These are phyloP conservation scores for Botrytis porri DNA, from an alignment of 2,329 filamentous ascomycete genomes.

Conservation along the genomic window DNA sequence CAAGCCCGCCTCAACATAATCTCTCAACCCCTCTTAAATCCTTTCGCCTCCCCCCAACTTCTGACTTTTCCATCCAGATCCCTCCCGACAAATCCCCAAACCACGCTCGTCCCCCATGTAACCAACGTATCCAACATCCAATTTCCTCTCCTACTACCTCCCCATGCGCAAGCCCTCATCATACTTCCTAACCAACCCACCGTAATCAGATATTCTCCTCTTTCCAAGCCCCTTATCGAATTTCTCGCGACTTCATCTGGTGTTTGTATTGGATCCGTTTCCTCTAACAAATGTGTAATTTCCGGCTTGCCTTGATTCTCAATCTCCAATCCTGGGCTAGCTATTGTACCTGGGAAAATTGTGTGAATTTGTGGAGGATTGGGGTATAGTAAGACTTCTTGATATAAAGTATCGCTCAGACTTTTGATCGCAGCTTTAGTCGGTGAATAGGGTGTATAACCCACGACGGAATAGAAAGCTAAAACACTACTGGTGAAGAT, in stretches of 20 bases:
- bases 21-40: slow-evolving; percentile 49
- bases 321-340: slow-evolving; percentile 67
- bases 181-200: slow-evolving; percentile 69
- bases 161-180: slow-evolving; percentile 63
- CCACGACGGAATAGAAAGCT: slow-evolving; percentile 73
- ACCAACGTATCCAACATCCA: slow-evolving; percentile 59
- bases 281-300: slow-evolving; percentile 76
- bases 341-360: slow-evolving; percentile 81
- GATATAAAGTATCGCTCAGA: slow-evolving; percentile 76
- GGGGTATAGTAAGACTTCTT: slow-evolving; percentile 85
- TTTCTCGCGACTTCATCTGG: slow-evolving; percentile 72
- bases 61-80: slow-evolving; percentile 57
- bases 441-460: slow-evolving; percentile 81
- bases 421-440: slow-evolving; percentile 81
- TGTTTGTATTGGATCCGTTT: slow-evolving; percentile 74
- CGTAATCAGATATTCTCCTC: slow-evolving; percentile 74
- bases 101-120: slow-evolving; percentile 50
- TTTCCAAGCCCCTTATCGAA: slow-evolving; percentile 72
- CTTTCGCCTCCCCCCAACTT: slow-evolving; percentile 55
- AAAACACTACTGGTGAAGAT: slow-evolving; percentile 81
- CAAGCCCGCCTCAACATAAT: neutral
- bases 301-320: slow-evolving; percentile 79
- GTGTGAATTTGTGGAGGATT: slow-evolving; percentile 77
- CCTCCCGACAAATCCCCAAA: slow-evolving; percentile 57
- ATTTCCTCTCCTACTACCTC: slow-evolving; percentile 56